Evolutionary conservation across 2,329 filamentous ascomycete species (phyloP).

Genomic region (Grosmannia serpens): DNA sequence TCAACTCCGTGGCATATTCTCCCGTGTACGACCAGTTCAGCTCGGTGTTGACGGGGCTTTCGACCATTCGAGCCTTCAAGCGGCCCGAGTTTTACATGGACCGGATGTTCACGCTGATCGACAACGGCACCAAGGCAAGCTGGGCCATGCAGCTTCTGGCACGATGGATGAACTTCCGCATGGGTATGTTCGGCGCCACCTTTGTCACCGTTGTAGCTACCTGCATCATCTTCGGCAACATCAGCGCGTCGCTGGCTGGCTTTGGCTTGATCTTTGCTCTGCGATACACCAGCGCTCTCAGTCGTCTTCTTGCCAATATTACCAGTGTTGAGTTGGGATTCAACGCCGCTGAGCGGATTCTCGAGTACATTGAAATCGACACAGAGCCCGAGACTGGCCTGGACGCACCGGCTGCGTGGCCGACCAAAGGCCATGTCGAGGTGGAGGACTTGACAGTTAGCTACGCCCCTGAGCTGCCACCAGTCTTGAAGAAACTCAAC

Average conservation of each 20-base stretch:
- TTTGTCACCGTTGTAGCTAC: slow-evolving; percentile 26
- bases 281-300: slow-evolving; percentile 22
- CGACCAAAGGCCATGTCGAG: slow-evolving; percentile 25
- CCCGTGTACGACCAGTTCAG: slow-evolving; percentile 31
- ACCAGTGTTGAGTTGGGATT: slow-evolving; percentile 28
- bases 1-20: slow-evolving; percentile 28
- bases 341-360: slow-evolving; percentile 30
- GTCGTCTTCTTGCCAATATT: slow-evolving; percentile 22
- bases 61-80: slow-evolving; percentile 29
- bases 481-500: slow-evolving; percentile 25
- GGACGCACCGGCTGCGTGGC: slow-evolving; percentile 28
- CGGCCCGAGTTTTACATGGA: slow-evolving; percentile 24
- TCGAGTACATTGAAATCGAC: slow-evolving; percentile 30
- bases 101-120: slow-evolving; percentile 22
- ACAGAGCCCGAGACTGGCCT: slow-evolving; percentile 23
- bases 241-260: slow-evolving; percentile 27
- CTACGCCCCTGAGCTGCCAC: slow-evolving; percentile 24
- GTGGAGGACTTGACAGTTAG: slow-evolving; percentile 25
- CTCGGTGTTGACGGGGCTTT: slow-evolving; percentile 26
- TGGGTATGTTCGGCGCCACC: slow-evolving; percentile 26
- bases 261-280: slow-evolving; percentile 29
- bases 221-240: slow-evolving; percentile 22
- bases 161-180: slow-evolving; percentile 26
- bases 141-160: slow-evolving; percentile 21
- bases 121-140: slow-evolving; percentile 19